A percentile compares a stretch with the other conserved stretches of the same genome.
Conservation (phyloP, 2,329 filamentous ascomycete genomes). For the Microdochium trichocladiopsis region DNA sequence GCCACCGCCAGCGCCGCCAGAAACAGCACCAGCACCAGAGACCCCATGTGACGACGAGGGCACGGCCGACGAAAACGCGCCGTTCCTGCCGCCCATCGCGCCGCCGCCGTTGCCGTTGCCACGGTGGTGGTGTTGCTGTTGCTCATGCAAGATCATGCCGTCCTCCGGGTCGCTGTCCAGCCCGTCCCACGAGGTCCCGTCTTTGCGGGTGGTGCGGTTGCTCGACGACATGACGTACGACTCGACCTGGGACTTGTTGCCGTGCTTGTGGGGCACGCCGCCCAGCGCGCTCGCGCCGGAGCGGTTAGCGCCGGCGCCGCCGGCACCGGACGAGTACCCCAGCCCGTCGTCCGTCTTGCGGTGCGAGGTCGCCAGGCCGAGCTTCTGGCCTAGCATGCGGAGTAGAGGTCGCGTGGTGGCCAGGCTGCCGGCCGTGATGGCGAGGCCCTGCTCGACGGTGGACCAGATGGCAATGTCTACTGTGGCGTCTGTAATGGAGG, state of each 20-base stretch:
- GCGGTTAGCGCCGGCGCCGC: neutral
- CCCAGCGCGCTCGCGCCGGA: neutral
- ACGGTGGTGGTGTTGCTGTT: neutral
- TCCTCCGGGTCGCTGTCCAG: neutral
- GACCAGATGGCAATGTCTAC: conserved; percentile 41
- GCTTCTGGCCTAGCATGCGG: conserved; percentile 20
- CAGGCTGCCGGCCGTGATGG: conserved; percentile 38
- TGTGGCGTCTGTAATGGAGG: conserved; percentile 21
- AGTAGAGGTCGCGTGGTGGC: conserved; percentile 38
- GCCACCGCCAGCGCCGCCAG: neutral
- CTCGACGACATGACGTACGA: neutral
- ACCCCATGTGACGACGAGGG: neutral
- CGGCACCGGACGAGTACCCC: neutral
- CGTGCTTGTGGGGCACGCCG: neutral
- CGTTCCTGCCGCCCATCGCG: neutral
- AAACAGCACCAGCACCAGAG: neutral
- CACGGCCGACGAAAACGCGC: neutral
- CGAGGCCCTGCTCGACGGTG: conserved; percentile 36
- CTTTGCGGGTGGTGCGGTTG: neutral
- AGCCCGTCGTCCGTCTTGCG: neutral
- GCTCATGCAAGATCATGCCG: neutral
- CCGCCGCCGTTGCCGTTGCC: neutral
- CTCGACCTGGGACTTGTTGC: neutral
- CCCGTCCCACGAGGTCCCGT: neutral
- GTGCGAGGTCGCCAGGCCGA: conserved; percentile 10